These are phyloP conservation scores for Myochromella boudieri DNA, from an alignment of 768 basidiomycete species.

Conservation along the genomic window DNA sequence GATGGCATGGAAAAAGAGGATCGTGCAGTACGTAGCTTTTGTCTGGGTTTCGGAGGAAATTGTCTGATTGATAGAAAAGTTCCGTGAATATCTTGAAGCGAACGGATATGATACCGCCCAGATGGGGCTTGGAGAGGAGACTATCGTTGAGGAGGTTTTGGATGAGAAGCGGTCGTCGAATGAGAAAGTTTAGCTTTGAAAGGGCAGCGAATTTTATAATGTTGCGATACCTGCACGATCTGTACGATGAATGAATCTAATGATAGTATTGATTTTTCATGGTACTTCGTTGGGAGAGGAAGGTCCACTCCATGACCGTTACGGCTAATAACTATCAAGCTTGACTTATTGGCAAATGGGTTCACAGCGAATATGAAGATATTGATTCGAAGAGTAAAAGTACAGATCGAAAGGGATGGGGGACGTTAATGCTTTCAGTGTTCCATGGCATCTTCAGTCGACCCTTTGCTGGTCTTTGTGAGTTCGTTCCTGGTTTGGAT, in stretches of 20 bases:
- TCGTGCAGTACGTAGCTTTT: slow-evolving; percentile 40
- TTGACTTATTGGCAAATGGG: too few relatives aligned
- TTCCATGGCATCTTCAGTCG: slow-evolving; percentile 52
- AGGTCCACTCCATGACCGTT: too few relatives aligned
- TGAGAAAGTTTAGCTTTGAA: slow-evolving; percentile 8
- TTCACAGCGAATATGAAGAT: too few relatives aligned
- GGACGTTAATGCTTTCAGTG: too few relatives aligned
- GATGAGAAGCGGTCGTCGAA: slow-evolving; percentile 19
- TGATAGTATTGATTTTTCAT: too few relatives aligned
- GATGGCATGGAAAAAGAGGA: slow-evolving; percentile 86
- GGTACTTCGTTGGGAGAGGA: too few relatives aligned
- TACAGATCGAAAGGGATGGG: background rate
- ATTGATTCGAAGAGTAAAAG: background rate
- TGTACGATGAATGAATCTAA: slow-evolving; percentile 4
- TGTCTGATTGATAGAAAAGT: slow-evolving; percentile 35
- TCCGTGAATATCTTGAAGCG: slow-evolving; percentile 78
- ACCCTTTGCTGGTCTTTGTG: slow-evolving; percentile 50
- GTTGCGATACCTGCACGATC: background rate
- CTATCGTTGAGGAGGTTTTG: slow-evolving; percentile 19
- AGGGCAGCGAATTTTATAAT: background rate
- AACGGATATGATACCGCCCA: slow-evolving; percentile 76
- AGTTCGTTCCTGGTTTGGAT: slow-evolving; percentile 62
- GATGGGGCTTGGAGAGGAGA: slow-evolving; percentile 56
- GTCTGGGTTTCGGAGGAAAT: background rate
- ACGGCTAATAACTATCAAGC: too few relatives aligned